Conservation (phyloP, 257 asterid genomes). For the Rubia yunnanensis region DNA sequence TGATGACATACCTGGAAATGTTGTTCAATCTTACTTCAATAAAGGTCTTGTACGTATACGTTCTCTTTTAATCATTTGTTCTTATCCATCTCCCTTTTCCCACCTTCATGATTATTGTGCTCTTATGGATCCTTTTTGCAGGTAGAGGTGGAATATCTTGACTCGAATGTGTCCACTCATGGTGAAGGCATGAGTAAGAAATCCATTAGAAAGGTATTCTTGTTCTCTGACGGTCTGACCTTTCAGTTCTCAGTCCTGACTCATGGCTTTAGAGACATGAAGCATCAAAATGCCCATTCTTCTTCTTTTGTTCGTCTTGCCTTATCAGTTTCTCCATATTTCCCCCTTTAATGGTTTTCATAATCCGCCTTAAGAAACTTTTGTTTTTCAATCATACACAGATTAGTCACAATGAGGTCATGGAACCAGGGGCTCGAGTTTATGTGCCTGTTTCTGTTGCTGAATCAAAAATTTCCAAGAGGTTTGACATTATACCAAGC, state of each 20-base stretch:
- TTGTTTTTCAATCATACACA: constrained; percentile 16
- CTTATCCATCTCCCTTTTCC: neutral
- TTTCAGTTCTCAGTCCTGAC: neutral
- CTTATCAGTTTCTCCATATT: neutral
- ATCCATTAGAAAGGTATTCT: constrained; percentile 50
- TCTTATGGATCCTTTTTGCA: constrained; percentile 14
- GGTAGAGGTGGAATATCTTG: constrained; percentile 53
- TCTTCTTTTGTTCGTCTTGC: neutral
- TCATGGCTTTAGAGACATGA: neutral
- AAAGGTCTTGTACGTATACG: constrained; percentile 59
- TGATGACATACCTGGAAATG: constrained; percentile 49
- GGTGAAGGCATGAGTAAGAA: constrained; percentile 19
- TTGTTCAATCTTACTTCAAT: constrained; percentile 62
- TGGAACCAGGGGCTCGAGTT: constrained; percentile 61
- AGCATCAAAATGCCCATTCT: neutral
- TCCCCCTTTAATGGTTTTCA: neutral
- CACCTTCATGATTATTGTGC: neutral
- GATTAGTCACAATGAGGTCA: constrained; percentile 61
- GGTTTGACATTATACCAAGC: constrained; percentile 80
- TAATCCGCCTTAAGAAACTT: neutral
- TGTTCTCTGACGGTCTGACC: constrained; percentile 9
- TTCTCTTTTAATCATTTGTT: constrained; percentile 8
- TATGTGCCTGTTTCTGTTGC: constrained; percentile 67
- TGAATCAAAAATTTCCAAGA: constrained; percentile 63
- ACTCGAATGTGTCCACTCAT: constrained; percentile 20